Conservation (phyloP, 176 grass and related monocot species). For the Phragmites australis region DNA sequence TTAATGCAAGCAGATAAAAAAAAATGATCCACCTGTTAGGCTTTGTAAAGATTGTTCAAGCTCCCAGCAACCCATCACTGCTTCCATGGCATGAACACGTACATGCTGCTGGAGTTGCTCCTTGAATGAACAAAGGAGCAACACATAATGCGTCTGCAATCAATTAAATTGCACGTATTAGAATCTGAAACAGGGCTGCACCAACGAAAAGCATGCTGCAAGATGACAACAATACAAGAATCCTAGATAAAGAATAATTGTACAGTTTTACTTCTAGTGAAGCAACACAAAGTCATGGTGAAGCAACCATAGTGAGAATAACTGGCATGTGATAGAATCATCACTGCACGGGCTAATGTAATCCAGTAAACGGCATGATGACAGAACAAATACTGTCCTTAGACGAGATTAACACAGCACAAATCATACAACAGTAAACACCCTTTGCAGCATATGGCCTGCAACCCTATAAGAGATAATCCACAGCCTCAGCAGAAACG, state of each 20-base stretch:
- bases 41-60: conserved; percentile 97
- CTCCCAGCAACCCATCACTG: conserved; percentile 99
- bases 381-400: neutral
- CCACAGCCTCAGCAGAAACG: neutral
- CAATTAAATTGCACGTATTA: conserved; percentile 33
- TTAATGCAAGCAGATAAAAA: neutral
- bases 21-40: conserved; percentile 68
- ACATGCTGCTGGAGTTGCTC: conserved; percentile 99
- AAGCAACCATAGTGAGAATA: neutral
- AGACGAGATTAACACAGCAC: neutral
- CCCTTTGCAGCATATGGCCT: neutral
- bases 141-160: conserved; percentile 84
- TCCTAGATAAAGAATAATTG: neutral
- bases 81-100: conserved; percentile 99
- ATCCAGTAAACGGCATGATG: neutral
- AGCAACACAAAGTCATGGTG: neutral
- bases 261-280: neutral
- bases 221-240: neutral
- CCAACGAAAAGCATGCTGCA: neutral
- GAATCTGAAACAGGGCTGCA: neutral
- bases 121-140: conserved; percentile 95
- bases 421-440: neutral
- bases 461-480: neutral
- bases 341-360: neutral
- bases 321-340: neutral